These are phyloP conservation scores for Stropharia rugosoannulata DNA, from an alignment of 768 basidiomycete species.

Conservation along the genomic window DNA sequence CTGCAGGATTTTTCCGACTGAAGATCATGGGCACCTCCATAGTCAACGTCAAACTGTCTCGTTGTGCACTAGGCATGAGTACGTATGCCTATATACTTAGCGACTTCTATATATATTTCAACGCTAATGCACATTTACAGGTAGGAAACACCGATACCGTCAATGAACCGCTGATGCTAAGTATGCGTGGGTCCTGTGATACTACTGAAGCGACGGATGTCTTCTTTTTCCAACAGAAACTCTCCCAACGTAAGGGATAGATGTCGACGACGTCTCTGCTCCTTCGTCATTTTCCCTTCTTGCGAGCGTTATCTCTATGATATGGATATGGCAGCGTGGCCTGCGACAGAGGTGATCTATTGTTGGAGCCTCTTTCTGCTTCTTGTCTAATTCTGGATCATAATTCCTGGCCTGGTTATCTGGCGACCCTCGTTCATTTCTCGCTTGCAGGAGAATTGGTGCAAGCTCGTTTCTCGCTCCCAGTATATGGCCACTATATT, in stretches of 20 bases:
- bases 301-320: constrained; percentile 2
- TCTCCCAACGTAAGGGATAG: not conserved
- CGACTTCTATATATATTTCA: too few species aligned
- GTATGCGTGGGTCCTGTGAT: too few species aligned
- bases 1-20: not conserved
- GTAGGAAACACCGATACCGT: too few species aligned
- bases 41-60: not conserved
- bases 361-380: not conserved
- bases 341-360: not conserved
- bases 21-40: not conserved
- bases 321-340: not conserved
- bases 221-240: not conserved
- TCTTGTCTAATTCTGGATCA: not conserved
- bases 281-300: not conserved
- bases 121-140: too few species aligned
- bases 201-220: too few species aligned
- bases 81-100: too few species aligned
- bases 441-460: not conserved
- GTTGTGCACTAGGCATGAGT: too few species aligned
- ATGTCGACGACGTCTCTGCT: not conserved
- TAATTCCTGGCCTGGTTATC: not conserved
- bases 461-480: not conserved
- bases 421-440: not conserved
- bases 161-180: too few species aligned
- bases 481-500: not conserved